Evolutionary conservation across 2,329 filamentous ascomycete genomes (phyloP).

Genomic region (Colletotrichum sojae): DNA sequence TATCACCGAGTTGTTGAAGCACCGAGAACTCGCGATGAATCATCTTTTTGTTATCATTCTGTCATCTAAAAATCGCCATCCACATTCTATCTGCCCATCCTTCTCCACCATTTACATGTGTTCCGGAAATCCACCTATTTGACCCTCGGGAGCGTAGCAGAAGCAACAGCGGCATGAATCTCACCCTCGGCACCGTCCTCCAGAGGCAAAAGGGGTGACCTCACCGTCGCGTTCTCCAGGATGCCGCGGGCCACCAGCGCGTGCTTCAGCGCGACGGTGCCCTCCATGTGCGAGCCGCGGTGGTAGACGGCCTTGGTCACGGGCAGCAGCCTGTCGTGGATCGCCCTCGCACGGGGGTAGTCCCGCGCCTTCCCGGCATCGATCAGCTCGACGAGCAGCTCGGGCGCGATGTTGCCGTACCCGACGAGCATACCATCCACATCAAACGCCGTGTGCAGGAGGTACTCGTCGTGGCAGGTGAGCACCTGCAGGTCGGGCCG

Average conservation of each 20-base stretch:
- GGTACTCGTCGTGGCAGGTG: slow-evolving; percentile 67
- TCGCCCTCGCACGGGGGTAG: slow-evolving; percentile 60
- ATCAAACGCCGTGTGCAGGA: slow-evolving; percentile 66
- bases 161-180: slow-evolving; percentile 57
- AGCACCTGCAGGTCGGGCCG: slow-evolving; percentile 65
- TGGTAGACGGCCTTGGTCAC: slow-evolving; percentile 69
- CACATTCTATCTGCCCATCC: neutral
- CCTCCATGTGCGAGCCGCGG: slow-evolving; percentile 69
- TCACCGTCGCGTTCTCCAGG: slow-evolving; percentile 62
- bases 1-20: too few species aligned
- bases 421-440: slow-evolving; percentile 69
- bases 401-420: slow-evolving; percentile 67
- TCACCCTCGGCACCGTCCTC: slow-evolving; percentile 58
- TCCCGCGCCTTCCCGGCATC: slow-evolving; percentile 64
- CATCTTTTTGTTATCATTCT: too few species aligned
- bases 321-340: slow-evolving; percentile 66
- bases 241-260: slow-evolving; percentile 66
- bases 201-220: slow-evolving; percentile 62
- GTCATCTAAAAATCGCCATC: neutral
- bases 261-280: slow-evolving; percentile 66
- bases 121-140: neutral
- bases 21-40: too few species aligned
- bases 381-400: slow-evolving; percentile 64
- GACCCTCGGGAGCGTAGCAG: slow-evolving; percentile 43
- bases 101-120: neutral